Evolutionary conservation across 306 rosid genomes (phyloP).

Genomic region (Trifolium fragiferum): DNA sequence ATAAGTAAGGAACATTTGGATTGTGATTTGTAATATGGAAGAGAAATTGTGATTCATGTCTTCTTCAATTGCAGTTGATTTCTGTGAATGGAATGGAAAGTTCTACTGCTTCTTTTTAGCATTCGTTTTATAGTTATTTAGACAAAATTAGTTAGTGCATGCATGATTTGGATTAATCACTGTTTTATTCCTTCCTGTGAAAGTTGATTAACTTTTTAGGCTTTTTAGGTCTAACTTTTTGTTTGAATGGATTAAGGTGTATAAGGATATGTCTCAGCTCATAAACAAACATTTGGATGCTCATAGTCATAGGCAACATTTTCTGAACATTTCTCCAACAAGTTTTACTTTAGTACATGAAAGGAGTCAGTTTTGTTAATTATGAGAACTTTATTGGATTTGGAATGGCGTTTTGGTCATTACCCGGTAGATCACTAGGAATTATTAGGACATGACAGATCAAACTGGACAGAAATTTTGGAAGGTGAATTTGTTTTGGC

Average conservation of each 20-base stretch:
- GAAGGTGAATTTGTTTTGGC: constrained; percentile 10
- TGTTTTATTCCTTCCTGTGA: neutral
- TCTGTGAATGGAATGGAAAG: constrained; percentile 14
- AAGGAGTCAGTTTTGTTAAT: neutral
- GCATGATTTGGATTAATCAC: constrained; percentile 18
- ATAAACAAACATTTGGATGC: constrained; percentile 31
- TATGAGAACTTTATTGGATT: too few relatives aligned
- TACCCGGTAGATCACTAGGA: too few relatives aligned
- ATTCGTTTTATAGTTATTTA: constrained; percentile 1
- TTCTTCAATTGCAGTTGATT: constrained; percentile 36
- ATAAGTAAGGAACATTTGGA: constrained; percentile 21
- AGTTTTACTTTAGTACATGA: neutral
- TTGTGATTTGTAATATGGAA: constrained; percentile 37
- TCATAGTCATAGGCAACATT: constrained; percentile 25
- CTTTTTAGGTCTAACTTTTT: constrained; percentile 16
- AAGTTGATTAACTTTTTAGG: constrained; percentile 4
- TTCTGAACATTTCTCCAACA: constrained; percentile 17
- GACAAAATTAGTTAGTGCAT: neutral
- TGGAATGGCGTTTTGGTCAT: too few relatives aligned
- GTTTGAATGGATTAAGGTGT: constrained; percentile 22
- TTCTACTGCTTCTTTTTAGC: neutral
- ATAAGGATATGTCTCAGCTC: neutral
- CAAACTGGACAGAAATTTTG: neutral
- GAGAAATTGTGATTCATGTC: constrained; percentile 44
- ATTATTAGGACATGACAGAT: too few relatives aligned